Percentiles rank a stretch among this genome's conserved stretches.
phyloP scores from a whole-genome alignment of 2,329 filamentous ascomycete species.

The Zymoseptoria ardabiliae region DNA sequence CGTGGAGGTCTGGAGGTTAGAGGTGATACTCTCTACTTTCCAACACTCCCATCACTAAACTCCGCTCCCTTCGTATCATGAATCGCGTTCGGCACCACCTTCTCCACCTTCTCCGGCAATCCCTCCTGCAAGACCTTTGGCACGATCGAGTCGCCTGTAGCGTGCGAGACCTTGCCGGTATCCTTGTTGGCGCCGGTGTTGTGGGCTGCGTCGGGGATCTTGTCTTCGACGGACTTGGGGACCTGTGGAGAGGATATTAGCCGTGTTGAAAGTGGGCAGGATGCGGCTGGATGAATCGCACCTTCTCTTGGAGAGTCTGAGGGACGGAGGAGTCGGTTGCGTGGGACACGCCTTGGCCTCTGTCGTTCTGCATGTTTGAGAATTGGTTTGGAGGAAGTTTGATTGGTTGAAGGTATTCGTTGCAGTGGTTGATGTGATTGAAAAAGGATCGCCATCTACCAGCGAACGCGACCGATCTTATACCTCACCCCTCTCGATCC shows the following conservation, averaged over 20 bases:
- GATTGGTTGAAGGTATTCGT: neutral
- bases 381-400: neutral
- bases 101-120: conserved; percentile 39
- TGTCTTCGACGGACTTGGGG: conserved; percentile 33
- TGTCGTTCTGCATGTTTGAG: conserved; percentile 18
- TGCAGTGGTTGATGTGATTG: neutral
- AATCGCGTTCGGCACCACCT: conserved; percentile 37
- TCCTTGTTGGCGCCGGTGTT: conserved; percentile 29
- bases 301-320: conserved; percentile 33
- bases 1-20: no score
- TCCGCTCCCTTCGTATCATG: conserved; percentile 32
- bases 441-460: neutral
- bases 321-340: conserved; percentile 34
- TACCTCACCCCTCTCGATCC: neutral
- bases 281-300: conserved; percentile 6
- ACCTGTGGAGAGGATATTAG: conserved; percentile 10
- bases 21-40: conserved; percentile 8
- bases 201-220: conserved; percentile 34
- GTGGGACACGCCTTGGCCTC: conserved; percentile 38
- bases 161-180: conserved; percentile 35
- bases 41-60: conserved; percentile 18
- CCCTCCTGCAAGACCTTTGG: conserved; percentile 39
- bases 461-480: neutral
- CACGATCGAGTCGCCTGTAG: conserved; percentile 34
- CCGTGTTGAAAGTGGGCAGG: neutral